Evolutionary conservation across 441 rosid genomes (phyloP).

Genomic region (Mallotus repandus): DNA sequence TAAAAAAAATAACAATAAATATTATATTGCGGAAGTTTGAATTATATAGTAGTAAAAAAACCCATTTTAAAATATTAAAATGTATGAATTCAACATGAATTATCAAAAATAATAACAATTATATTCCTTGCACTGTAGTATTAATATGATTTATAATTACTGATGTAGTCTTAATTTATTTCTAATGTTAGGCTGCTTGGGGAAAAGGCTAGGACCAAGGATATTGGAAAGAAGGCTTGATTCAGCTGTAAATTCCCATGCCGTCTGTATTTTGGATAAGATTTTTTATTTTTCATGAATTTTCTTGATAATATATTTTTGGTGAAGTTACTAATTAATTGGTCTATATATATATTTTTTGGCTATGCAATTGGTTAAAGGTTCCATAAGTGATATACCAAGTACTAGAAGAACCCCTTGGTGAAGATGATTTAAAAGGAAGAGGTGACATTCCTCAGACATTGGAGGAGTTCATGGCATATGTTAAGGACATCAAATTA

Average conservation of each 20-base stretch:
- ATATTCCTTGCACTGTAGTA: too few relatives aligned
- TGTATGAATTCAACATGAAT: too few relatives aligned
- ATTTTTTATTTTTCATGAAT: neutral
- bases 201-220: slow-evolving; percentile 73
- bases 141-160: neutral
- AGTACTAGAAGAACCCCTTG: slow-evolving; percentile 63
- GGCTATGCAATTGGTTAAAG: slow-evolving; percentile 27
- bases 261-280: slow-evolving; percentile 1
- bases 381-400: slow-evolving; percentile 86
- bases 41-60: too few relatives aligned
- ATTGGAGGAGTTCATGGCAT: slow-evolving; percentile 69
- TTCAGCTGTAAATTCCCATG: slow-evolving; percentile 48
- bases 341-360: neutral
- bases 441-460: slow-evolving; percentile 82
- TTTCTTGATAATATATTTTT: neutral
- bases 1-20: too few relatives aligned
- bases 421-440: slow-evolving; percentile 64
- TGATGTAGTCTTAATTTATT: neutral
- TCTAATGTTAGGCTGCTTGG: slow-evolving; percentile 68
- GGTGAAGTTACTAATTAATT: neutral
- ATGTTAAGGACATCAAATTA: slow-evolving; percentile 51
- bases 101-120: too few relatives aligned
- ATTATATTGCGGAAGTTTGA: too few relatives aligned
- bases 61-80: too few relatives aligned
- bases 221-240: slow-evolving; percentile 63